Percentiles rank a stretch among this genome's conserved stretches.
Conservation (phyloP, 495 filamentous ascomycete species). For the Xylaria cubensis region DNA sequence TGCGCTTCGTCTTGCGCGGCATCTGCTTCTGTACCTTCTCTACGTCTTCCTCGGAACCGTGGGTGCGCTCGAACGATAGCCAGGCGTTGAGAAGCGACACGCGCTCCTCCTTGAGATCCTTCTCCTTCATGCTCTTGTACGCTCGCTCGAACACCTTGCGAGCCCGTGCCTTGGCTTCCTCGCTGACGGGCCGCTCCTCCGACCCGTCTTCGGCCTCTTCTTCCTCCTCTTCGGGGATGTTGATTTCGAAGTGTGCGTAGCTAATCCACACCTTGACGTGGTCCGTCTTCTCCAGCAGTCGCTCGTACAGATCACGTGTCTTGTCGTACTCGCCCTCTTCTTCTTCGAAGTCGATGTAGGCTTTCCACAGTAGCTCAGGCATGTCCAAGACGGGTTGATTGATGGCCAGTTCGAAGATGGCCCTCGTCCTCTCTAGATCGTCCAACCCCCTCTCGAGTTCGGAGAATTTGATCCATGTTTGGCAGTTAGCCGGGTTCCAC, state of each 20-base stretch:
- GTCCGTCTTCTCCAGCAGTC: constrained; percentile 88
- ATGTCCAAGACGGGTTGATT: constrained; percentile 88
- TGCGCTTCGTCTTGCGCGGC: constrained; percentile 92
- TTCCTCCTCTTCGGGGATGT: constrained; percentile 71
- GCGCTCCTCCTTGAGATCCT: constrained; percentile 91
- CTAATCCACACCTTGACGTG: constrained; percentile 99
- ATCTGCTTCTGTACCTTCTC: constrained; percentile 90
- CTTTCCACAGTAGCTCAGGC: constrained; percentile 96
- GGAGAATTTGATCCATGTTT: constrained; percentile 94
- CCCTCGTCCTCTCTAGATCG: constrained; percentile 84
- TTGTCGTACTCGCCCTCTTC: constrained; percentile 87
- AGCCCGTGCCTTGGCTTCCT: constrained; percentile 81
- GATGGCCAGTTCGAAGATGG: constrained; percentile 91
- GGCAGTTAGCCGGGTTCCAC: constrained; percentile 86
- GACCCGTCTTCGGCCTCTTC: constrained; percentile 52
- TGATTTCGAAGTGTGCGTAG: constrained; percentile 96
- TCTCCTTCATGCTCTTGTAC: constrained; percentile 87
- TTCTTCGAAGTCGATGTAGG: constrained; percentile 98
- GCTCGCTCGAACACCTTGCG: constrained; percentile 86
- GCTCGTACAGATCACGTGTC: constrained; percentile 85
- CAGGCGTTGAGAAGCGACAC: constrained; percentile 89
- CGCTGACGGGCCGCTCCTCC: constrained; percentile 75
- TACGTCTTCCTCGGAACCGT: constrained; percentile 78
- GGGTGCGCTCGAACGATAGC: constrained; percentile 86
- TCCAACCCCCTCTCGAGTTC: constrained; percentile 90